Evolutionary conservation across 2,329 filamentous ascomycete genomes (phyloP), one percentile per base, ranked within the genome.

Genomic region (Fusarium sp.): DNA sequence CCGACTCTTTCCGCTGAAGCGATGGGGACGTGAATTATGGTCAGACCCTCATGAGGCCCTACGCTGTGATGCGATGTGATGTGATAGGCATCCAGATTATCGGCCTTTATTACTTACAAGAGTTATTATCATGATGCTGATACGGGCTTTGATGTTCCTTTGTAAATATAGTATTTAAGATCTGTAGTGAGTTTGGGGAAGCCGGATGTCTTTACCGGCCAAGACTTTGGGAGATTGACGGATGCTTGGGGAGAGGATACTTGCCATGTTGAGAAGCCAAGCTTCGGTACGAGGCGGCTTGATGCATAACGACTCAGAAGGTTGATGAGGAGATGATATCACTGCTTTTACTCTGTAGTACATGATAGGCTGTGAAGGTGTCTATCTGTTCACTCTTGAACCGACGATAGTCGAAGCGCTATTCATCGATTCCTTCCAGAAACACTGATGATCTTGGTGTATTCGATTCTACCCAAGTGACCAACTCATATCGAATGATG

Each of bases 1-100:
- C 69, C 75, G 75, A 74, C 70, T 63, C 59, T 66, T 68, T 74
- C 62, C 70, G 65, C 58, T 51, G 41, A 68, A 65, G 61, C 38
- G 44, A 32, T n/a, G 55, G 54, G 15, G n/a, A 26, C 54, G 30
- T 32, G 54, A 45, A 8, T 48, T 36, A 58, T 58, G 60, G 44
- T 58, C 53, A 56, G 59, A 58, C 50, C 60, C 15, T 62, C 51
- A 39, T 67, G 59, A 65, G 68, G 47, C 50, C 57, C 63, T n/a
- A 26, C 41, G 53, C 30, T 26, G 57, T 66, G 70, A 66, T 64
- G 53, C 6, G 32, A 14, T 35, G 32, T n/a, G 55, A 35, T 63
- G 60, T 63, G 54, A 63, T 50, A 41, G 53, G 42, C 42, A 39
- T 45, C 30, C 42, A 12, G 48, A 39, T 24, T 50, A 41, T 66